These are phyloP conservation scores for Kazachstania sp. DNA, from an alignment of 1,139 yeast species.

Conservation along the genomic window DNA sequence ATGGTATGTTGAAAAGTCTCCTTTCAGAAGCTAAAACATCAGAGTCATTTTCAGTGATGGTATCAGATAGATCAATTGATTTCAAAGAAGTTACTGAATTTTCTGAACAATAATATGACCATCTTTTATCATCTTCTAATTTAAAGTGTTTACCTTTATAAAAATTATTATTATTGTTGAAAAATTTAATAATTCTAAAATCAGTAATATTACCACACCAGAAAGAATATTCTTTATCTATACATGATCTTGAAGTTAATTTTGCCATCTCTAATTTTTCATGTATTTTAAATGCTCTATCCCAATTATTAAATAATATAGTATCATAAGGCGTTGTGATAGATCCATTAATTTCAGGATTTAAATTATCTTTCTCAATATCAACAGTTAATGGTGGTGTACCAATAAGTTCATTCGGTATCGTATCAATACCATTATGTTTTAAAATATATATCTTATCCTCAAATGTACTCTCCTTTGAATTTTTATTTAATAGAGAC, in stretches of 20 bases:
- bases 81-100: conserved; percentile 40
- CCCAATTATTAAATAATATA: conserved; percentile 49
- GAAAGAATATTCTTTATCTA: conserved; percentile 40
- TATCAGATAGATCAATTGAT: conserved; percentile 18
- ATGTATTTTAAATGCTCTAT: conserved; percentile 57
- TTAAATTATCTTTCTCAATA: not conserved
- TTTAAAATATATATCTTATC: conserved; percentile 11
- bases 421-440: conserved; percentile 9
- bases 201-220: conserved; percentile 78
- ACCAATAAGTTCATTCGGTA: conserved; percentile 21
- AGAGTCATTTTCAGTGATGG: conserved; percentile 6
- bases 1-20: conserved; percentile 27
- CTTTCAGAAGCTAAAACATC: conserved; percentile 11
- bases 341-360: conserved; percentile 6
- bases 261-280: conserved; percentile 75
- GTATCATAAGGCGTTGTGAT: conserved; percentile 30
- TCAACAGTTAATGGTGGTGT: conserved; percentile 19
- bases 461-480: not conserved
- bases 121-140: not conserved
- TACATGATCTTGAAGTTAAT: conserved; percentile 72
- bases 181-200: conserved; percentile 32
- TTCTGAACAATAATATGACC: conserved; percentile 43
- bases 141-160: not conserved
- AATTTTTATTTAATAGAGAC: conserved; percentile 7
- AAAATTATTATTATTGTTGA: not conserved